Evolutionary conservation across 2,329 filamentous ascomycete species (phyloP).

Genomic region (Colletotrichum gloeosporioides): DNA sequence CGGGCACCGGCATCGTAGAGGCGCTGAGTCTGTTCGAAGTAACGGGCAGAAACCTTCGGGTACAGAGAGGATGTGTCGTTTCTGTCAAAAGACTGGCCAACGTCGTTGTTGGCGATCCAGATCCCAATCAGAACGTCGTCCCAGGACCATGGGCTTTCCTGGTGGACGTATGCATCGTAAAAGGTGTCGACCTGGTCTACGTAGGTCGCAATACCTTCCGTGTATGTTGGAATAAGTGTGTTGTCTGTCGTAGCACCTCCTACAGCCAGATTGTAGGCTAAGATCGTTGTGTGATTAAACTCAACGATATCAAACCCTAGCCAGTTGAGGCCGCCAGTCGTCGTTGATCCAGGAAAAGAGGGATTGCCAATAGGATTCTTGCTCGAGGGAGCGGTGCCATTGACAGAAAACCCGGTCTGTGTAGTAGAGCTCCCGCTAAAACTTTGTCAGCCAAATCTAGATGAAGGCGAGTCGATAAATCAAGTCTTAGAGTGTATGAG

Average conservation of each 20-base stretch:
- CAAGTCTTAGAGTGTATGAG: background rate
- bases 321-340: constrained; percentile 57
- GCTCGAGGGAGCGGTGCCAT: background rate
- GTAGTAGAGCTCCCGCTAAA: background rate
- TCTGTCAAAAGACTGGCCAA: constrained; percentile 50
- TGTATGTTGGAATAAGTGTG: constrained; percentile 54
- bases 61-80: constrained; percentile 35
- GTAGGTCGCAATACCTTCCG: constrained; percentile 49
- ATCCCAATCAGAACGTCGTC: constrained; percentile 44
- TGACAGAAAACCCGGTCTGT: background rate
- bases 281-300: constrained; percentile 49
- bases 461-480: background rate
- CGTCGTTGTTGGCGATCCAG: constrained; percentile 63
- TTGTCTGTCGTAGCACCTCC: constrained; percentile 60
- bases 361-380: constrained; percentile 69
- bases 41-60: constrained; percentile 43
- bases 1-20: constrained; percentile 59
- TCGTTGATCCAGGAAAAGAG: constrained; percentile 54
- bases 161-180: background rate
- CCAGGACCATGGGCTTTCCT: background rate
- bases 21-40: constrained; percentile 45
- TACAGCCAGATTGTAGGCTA: constrained; percentile 60
- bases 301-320: constrained; percentile 51
- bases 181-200: constrained; percentile 50
- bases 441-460: background rate